phyloP scores from a whole-genome alignment of 352 stramenopile species.

The Globisporangium rhizosaccharum region DNA sequence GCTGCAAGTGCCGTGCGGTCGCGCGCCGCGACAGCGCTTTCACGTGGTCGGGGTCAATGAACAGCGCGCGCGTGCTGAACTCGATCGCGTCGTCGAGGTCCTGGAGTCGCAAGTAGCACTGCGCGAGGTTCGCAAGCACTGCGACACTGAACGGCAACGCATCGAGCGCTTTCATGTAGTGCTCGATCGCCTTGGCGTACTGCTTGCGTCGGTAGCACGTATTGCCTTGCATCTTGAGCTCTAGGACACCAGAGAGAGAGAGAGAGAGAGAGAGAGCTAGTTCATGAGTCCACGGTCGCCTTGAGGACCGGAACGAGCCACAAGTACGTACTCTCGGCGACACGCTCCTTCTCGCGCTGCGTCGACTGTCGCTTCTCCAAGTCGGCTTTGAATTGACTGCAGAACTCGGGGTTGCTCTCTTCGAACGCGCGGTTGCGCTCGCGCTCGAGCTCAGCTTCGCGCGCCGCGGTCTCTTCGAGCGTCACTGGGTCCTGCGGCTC shows the following conservation, averaged over 20 bases:
- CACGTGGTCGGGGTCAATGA: conserved; percentile 43
- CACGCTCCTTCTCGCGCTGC: conserved; percentile 41
- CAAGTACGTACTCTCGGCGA: conserved; percentile 43
- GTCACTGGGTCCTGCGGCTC: conserved; percentile 65
- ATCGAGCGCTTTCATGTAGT: conserved; percentile 67
- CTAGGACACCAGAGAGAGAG: conserved; percentile 16
- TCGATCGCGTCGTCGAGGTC: conserved; percentile 54
- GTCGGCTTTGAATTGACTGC: conserved; percentile 72
- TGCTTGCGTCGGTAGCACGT: conserved; percentile 51
- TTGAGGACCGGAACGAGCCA: neutral
- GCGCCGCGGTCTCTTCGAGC: conserved; percentile 49
- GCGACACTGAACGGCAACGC: conserved; percentile 51
- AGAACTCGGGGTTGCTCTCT: conserved; percentile 72
- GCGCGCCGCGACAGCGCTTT: conserved; percentile 70
- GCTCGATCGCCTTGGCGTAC: conserved; percentile 44
- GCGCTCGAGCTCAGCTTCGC: conserved; percentile 51
- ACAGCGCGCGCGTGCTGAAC: conserved; percentile 64
- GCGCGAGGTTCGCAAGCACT: conserved; percentile 68
- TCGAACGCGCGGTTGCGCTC: conserved; percentile 71
- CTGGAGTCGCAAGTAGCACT: conserved; percentile 48
- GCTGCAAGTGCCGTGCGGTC: conserved; percentile 40
- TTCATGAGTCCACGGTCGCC: neutral
- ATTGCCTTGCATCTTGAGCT: conserved; percentile 56
- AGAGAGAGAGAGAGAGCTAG: neutral
- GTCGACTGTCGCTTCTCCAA: conserved; percentile 51